Base-by-base conservation (phyloP, 1,284 basidiomycete genomes). In the Megacollybia platyphylla region DNA sequence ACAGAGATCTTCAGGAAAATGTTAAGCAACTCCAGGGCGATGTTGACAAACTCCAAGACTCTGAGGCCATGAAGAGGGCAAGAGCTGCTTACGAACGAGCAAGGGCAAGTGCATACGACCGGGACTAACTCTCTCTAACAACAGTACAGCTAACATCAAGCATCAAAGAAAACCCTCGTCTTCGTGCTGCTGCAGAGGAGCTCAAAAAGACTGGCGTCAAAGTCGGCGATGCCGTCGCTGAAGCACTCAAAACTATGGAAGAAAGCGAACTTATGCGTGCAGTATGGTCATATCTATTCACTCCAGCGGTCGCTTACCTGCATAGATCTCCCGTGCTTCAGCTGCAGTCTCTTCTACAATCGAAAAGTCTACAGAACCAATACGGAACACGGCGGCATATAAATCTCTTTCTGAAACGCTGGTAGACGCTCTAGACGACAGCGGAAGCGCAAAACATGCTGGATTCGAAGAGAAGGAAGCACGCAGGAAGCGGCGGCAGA, bases 21-120 rank as follows among this genome's bases (percentile, higher is more conserved):
- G 86, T 97, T 46, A 92, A 91, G 66, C 91, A 96, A 64, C 74
- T 98, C 27, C 89, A 94, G 63, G 96, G 96, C 52, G 91, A 97
- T 60, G 94, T 96, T 31, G 88, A 90, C 65, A 97, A 97, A 65
- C 66, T 97, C 42, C 93, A 96, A 65, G 94, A 98, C 59, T 89
- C 85, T 44, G 91, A 94, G 59, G 86, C 93, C n/a, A 87, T 97
- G 89, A 90, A 88, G 68, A 75, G 73, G 53, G 90, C 91, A 9
- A 73, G 76, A 55, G 89, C 87, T 40, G 81, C 88, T 46, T 97
- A 97, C 63, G 94, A 97, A 66, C 79, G 87, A 48, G 88, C 91
- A 8, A 76, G 93, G 63, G 92, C 97, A 59, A 52, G 76, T 74
- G 40, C 17, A 18, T 5, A 39, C 6, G 30, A 38, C 36, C 20